phyloP scores from a whole-genome alignment of 1,284 basidiomycete species.

The Malassezia arunalokei region DNA sequence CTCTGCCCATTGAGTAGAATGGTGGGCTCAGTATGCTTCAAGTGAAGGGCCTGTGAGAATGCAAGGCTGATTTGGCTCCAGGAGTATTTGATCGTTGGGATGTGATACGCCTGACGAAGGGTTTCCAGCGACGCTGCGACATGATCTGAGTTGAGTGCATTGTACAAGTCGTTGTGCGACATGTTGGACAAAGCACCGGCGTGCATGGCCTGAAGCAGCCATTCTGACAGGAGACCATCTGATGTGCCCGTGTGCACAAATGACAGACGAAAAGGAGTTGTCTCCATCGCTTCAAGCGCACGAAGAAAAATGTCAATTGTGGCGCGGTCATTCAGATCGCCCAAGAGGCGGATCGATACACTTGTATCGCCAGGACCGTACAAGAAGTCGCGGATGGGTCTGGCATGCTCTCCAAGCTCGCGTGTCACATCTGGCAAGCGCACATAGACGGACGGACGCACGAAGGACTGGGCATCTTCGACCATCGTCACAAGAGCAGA shows the following conservation, averaged over 20 bases:
- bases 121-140: background rate
- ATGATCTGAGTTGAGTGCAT: background rate
- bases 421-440: background rate
- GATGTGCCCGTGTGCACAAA: background rate
- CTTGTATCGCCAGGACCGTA: background rate
- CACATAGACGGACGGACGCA: background rate
- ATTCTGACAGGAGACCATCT: background rate
- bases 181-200: background rate
- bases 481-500: constrained; percentile 57
- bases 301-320: constrained; percentile 56
- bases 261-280: constrained; percentile 16
- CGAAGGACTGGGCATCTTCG: constrained; percentile 48
- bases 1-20: constrained; percentile 25
- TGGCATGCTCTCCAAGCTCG: background rate
- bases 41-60: background rate
- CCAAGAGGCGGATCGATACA: constrained; percentile 51
- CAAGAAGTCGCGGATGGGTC: background rate
- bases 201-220: background rate
- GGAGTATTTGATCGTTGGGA: background rate
- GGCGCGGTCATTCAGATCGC: constrained; percentile 60
- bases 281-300: constrained; percentile 52
- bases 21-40: background rate
- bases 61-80: background rate
- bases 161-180: background rate
- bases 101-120: background rate